Conservation (phyloP, 148 eudicot species). For the Bassia scoparia region DNA sequence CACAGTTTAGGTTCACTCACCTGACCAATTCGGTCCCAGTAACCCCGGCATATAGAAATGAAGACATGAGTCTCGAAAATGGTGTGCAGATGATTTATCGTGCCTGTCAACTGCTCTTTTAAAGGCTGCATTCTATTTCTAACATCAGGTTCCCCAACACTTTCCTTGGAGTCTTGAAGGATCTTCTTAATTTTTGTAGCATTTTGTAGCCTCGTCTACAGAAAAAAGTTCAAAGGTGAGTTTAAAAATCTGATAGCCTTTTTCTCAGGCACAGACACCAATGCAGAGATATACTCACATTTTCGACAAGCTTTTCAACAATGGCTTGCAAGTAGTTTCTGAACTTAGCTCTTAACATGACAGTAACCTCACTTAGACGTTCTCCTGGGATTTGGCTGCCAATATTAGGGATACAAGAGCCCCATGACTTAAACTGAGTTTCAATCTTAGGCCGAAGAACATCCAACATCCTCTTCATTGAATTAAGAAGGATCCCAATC, state of each 20-base stretch:
- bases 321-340: constrained; percentile 71
- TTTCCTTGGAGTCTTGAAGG: constrained; percentile 73
- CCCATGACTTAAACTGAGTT: constrained; percentile 68
- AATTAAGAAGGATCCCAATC: constrained; percentile 77
- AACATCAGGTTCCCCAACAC: constrained; percentile 55
- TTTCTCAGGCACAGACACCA: neutral
- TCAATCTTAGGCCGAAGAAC: constrained; percentile 65
- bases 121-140: constrained; percentile 68
- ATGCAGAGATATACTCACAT: constrained; percentile 46
- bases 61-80: constrained; percentile 61
- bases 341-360: constrained; percentile 80
- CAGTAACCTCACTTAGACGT: constrained; percentile 80
- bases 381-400: constrained; percentile 73
- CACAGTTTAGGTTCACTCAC: constrained; percentile 28
- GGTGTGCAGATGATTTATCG: constrained; percentile 61
- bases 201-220: constrained; percentile 60
- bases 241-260: neutral
- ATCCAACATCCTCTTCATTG: constrained; percentile 87
- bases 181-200: constrained; percentile 75
- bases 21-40: constrained; percentile 88
- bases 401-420: constrained; percentile 65
- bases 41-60: constrained; percentile 62
- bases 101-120: constrained; percentile 54
- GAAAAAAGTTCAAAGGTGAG: constrained; percentile 1
- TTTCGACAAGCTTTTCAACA: constrained; percentile 79